Conservation (phyloP, 2,329 filamentous ascomycete species). For the Ambrosiella xylebori region DNA sequence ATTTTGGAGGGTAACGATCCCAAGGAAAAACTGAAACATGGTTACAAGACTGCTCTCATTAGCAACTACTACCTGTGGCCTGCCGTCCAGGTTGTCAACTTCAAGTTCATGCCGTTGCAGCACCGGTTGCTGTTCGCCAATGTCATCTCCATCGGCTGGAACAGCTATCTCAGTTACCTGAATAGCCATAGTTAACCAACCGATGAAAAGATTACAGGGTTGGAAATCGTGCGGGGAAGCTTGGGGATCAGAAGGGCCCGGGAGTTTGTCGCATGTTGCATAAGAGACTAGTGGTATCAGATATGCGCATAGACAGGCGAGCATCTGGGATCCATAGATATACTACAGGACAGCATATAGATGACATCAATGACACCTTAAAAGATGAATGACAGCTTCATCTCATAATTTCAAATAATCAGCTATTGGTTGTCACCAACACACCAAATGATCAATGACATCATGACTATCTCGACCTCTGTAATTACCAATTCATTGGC, state of each 20-base stretch:
- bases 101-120: conserved; percentile 69
- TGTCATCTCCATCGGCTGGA: conserved; percentile 52
- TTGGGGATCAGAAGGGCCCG: not conserved
- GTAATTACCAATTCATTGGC: not conserved
- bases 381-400: not conserved
- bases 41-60: conserved; percentile 53
- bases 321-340: not conserved
- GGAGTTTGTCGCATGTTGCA: conserved; percentile 3
- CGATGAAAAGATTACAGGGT: not conserved
- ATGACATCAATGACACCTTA: conserved; percentile 2
- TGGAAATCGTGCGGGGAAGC: not conserved
- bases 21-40: conserved; percentile 51
- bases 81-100: conserved; percentile 68
- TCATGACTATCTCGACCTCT: not conserved
- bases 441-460: not conserved
- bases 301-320: not conserved
- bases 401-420: not conserved
- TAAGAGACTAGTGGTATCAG: not conserved
- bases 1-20: conserved; percentile 50
- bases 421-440: not conserved
- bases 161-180: conserved; percentile 45
- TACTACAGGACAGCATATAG: conserved; percentile 2
- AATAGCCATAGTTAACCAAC: conserved; percentile 28
- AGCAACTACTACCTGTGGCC: conserved; percentile 88
- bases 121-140: conserved; percentile 79